Percentiles rank a stretch among this genome's conserved stretches.
Conservation (phyloP, 176 grass and related monocot species). For the Rhipidocladum racemiflorum region DNA sequence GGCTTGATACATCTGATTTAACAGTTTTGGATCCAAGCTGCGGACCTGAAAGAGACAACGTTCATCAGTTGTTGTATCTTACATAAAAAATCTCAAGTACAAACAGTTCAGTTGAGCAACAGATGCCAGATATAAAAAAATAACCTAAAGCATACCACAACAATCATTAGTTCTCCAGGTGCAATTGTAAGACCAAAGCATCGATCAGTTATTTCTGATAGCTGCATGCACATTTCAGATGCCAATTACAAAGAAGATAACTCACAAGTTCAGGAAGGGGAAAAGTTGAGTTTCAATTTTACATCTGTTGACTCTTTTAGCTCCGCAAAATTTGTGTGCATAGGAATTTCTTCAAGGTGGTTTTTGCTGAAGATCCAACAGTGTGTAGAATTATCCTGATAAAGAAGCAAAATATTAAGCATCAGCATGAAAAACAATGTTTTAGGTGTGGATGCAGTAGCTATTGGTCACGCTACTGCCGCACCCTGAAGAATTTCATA, state of each 20-base stretch:
- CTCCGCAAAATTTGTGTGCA: constrained; percentile 53
- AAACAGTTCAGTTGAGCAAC: constrained; percentile 23
- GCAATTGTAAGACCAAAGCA: constrained; percentile 82
- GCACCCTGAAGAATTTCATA: no score
- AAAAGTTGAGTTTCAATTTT: constrained; percentile 22
- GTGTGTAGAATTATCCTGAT: constrained; percentile 74
- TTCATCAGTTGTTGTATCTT: constrained; percentile 20
- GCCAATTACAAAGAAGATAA: constrained; percentile 34
- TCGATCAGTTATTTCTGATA: constrained; percentile 65
- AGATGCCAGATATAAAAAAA: constrained; percentile 24
- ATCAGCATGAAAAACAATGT: not conserved
- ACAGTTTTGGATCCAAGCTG: constrained; percentile 59
- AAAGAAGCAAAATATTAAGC: constrained; percentile 33
- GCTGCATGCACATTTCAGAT: constrained; percentile 52
- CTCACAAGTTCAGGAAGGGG: constrained; percentile 4
- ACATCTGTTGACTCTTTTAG: constrained; percentile 53
- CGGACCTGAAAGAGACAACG: constrained; percentile 52
- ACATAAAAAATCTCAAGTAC: constrained; percentile 21
- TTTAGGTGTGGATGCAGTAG: no score
- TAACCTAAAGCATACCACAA: constrained; percentile 52
- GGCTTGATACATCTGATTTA: constrained; percentile 96
- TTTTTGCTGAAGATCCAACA: constrained; percentile 65
- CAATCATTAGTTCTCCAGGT: constrained; percentile 82
- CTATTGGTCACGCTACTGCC: no score
- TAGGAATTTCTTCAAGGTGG: constrained; percentile 49